Evolutionary conservation across 805 yeast genomes (phyloP).

Genomic region (Saccharomycopsis amapae): DNA sequence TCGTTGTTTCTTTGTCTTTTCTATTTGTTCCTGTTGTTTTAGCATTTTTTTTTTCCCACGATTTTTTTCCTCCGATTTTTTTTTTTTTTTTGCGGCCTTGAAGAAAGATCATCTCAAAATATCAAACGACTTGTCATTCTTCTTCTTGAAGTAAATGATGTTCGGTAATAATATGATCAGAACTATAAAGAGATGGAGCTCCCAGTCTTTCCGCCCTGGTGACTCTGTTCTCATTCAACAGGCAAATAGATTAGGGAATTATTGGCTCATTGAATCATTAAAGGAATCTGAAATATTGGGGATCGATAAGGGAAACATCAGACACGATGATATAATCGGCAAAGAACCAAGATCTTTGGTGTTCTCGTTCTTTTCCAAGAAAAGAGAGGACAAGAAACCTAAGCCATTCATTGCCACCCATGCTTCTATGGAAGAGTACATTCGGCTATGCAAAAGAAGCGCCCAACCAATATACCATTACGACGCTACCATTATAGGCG

Average conservation of each 20-base stretch:
- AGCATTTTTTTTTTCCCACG: neutral
- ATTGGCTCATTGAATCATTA: conserved; percentile 30
- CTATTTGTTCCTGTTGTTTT: neutral
- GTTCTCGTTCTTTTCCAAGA: conserved; percentile 19
- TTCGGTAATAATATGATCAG: neutral
- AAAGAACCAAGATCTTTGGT: conserved; percentile 31
- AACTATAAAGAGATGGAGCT: neutral
- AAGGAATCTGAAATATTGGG: conserved; percentile 22
- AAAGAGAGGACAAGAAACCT: neutral
- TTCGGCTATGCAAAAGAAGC: conserved; percentile 33
- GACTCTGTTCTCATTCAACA: conserved; percentile 30
- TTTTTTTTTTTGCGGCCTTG: no score
- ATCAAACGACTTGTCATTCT: neutral
- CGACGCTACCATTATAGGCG: conserved; percentile 42
- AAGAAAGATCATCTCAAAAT: no score
- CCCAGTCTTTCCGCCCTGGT: conserved; percentile 25
- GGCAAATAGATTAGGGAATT: conserved; percentile 25
- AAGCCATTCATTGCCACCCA: neutral
- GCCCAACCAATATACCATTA: conserved; percentile 47
- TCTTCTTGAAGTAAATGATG: neutral
- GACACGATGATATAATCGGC: conserved; percentile 36
- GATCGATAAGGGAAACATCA: conserved; percentile 24
- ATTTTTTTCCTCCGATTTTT: neutral
- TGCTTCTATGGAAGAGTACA: conserved; percentile 43
- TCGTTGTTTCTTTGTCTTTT: no score